These are phyloP conservation scores for Myxozyma monticola DNA, from an alignment of 805 yeast genomes.

Conservation along the genomic window DNA sequence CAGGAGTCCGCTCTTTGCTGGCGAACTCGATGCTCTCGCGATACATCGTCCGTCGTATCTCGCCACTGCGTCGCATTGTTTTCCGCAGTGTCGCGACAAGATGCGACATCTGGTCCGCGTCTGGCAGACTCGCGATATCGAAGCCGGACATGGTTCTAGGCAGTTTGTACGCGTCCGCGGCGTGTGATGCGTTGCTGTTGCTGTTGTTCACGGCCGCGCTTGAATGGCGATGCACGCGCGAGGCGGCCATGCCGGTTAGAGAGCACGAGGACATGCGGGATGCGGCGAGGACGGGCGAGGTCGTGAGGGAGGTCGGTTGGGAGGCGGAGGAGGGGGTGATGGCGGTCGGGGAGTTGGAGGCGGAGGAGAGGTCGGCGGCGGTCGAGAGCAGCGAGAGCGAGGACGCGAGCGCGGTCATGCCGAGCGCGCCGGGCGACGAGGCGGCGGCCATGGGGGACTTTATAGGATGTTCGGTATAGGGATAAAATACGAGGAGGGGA, in stretches of 20 bases:
- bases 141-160: conserved; percentile 19
- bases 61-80: conserved; percentile 16
- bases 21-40: conserved; percentile 1
- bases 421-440: conserved; percentile 1
- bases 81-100: conserved; percentile 16
- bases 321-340: no score
- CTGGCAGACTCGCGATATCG: conserved; percentile 22
- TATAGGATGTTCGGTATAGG: no score
- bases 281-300: no score
- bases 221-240: not conserved
- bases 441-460: not conserved
- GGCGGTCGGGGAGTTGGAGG: no score
- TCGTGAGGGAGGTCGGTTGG: no score
- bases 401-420: conserved; percentile 1
- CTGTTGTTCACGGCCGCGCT: not conserved
- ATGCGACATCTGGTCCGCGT: conserved; percentile 22
- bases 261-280: not conserved
- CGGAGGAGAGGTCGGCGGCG: not conserved
- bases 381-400: conserved; percentile 3
- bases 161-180: no score
- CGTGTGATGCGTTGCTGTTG: no score
- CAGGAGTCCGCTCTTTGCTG: conserved; percentile 2
- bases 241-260: not conserved
- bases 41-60: conserved; percentile 14
- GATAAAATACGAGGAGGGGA: no score